Conservation (phyloP, 345 rosid species). For the Ceriops tagal region DNA sequence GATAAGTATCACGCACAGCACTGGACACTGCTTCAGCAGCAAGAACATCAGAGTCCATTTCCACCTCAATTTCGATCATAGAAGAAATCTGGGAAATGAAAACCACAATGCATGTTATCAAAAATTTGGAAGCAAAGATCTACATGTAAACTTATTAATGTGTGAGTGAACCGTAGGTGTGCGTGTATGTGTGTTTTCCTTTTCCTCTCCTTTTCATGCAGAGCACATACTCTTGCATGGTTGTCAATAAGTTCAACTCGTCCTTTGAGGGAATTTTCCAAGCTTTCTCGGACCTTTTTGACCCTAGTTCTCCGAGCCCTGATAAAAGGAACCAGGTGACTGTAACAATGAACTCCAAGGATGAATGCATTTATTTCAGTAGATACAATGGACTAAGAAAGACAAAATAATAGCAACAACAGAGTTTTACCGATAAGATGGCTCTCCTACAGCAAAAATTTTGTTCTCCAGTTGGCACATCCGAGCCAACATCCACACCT, state of each 20-base stretch:
- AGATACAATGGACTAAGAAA: neutral
- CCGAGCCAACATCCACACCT: conserved; percentile 97
- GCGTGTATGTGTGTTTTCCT: neutral
- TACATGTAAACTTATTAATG: neutral
- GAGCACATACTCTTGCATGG: conserved; percentile 69
- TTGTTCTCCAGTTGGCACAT: conserved; percentile 98
- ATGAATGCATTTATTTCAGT: neutral
- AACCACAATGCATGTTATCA: neutral
- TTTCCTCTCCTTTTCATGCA: neutral
- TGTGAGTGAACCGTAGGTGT: neutral
- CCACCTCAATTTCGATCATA: conserved; percentile 97
- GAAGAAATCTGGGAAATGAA: conserved; percentile 64
- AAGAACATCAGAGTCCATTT: conserved; percentile 90
- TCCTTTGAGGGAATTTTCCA: conserved; percentile 69
- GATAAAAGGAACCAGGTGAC: conserved; percentile 13
- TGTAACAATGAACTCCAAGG: neutral
- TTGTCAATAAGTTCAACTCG: conserved; percentile 87
- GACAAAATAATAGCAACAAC: conserved; percentile 10
- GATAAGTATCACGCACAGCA: conserved; percentile 43
- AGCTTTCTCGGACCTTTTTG: conserved; percentile 73
- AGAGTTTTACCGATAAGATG: conserved; percentile 72
- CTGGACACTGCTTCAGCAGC: conserved; percentile 87
- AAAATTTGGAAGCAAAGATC: neutral
- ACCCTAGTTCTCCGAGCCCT: conserved; percentile 77
- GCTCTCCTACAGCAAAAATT: conserved; percentile 89